phyloP scores from a whole-genome alignment of 2,329 filamentous ascomycete genomes.

The Claviceps quebecensis region DNA sequence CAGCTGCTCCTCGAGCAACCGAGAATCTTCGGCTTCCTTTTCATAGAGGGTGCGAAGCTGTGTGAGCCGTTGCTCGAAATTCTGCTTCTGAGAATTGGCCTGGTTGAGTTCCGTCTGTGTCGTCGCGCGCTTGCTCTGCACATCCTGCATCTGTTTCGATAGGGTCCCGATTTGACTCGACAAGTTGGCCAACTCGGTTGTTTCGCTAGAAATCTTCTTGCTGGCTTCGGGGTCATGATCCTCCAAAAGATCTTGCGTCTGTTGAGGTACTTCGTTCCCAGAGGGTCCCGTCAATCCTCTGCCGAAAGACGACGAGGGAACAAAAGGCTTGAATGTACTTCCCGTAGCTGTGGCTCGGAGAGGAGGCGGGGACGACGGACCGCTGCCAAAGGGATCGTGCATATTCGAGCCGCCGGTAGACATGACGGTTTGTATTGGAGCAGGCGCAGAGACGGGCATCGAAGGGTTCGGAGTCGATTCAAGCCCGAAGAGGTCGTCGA shows the following conservation, averaged over 20 bases:
- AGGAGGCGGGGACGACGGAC: slow-evolving; percentile 43
- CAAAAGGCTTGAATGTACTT: slow-evolving; percentile 70
- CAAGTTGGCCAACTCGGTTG: slow-evolving; percentile 83
- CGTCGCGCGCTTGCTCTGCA: slow-evolving; percentile 65
- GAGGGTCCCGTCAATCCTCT: slow-evolving; percentile 63
- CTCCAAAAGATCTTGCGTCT: slow-evolving; percentile 72
- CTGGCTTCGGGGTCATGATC: slow-evolving; percentile 80
- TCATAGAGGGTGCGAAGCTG: slow-evolving; percentile 84
- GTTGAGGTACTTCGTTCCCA: slow-evolving; percentile 45
- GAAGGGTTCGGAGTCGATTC: slow-evolving; percentile 42
- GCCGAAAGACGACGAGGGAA: slow-evolving; percentile 86
- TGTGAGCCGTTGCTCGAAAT: slow-evolving; percentile 77
- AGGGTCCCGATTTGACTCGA: slow-evolving; percentile 90
- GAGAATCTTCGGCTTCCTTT: slow-evolving; percentile 80
- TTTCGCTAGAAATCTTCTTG: slow-evolving; percentile 78
- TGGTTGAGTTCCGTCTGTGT: slow-evolving; percentile 74
- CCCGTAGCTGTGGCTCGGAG: slow-evolving; percentile 32
- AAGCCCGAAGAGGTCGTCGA: slow-evolving; percentile 88
- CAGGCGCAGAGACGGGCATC: slow-evolving; percentile 23
- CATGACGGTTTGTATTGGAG: slow-evolving; percentile 46
- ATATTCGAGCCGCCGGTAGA: slow-evolving; percentile 60
- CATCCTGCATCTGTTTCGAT: slow-evolving; percentile 86
- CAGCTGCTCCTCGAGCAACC: slow-evolving; percentile 71
- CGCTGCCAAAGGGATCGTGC: slow-evolving; percentile 49
- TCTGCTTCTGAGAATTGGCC: slow-evolving; percentile 74